Base-by-base conservation (phyloP, 2,329 filamentous ascomycete species). In the Stachybotrys chartarum region DNA sequence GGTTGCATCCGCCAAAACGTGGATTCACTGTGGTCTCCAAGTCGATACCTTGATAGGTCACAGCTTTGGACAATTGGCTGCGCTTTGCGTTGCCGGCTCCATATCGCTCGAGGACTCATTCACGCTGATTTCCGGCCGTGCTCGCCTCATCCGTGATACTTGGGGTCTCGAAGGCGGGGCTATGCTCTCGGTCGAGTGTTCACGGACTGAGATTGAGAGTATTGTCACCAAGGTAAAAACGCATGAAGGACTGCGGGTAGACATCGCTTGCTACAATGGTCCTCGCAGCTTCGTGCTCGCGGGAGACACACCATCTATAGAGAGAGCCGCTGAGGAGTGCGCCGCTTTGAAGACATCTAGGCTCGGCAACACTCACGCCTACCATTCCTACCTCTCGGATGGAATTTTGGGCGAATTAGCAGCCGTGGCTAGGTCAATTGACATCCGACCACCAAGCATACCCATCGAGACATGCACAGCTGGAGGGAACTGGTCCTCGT, bases 51-150 rank as follows among this genome's bases (percentile, higher is more conserved):
- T 61, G 8, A 30, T 62, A 6, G 74, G 74, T 1, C 73, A 76
- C 56, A 73, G 69, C 54, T 70, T 76, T 48, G 73, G 73, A 6
- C 61, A 76, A 55, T 54, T 75, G 1, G 70, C 71, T 0, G 73
- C 70, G 1, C 56, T 74, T 3, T 64, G 60, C 16, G 60, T 74
- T 1, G 63, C 70, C 6, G 70, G 70, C 0, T 58, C 57, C 0
- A 56, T 75, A 2, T 57, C 57, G 1, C 57, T 75, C 1, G 7
- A 55, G 3, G 70, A 75, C 46, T 61, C 59, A 1, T 17, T 76
- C 8, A 66, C 57, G 14, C 30, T 72, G 5, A 58, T 72, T 7
- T 59, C 61, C 2, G 61, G 53, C 1, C 61, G 74, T 11, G 72
- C 73, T 1, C 48, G 47, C 1, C 35, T 75, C 4, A 66, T 75